Evolutionary conservation across 2,329 filamentous ascomycete genomes (phyloP).

Genomic region (Fusarium coffeatum): DNA sequence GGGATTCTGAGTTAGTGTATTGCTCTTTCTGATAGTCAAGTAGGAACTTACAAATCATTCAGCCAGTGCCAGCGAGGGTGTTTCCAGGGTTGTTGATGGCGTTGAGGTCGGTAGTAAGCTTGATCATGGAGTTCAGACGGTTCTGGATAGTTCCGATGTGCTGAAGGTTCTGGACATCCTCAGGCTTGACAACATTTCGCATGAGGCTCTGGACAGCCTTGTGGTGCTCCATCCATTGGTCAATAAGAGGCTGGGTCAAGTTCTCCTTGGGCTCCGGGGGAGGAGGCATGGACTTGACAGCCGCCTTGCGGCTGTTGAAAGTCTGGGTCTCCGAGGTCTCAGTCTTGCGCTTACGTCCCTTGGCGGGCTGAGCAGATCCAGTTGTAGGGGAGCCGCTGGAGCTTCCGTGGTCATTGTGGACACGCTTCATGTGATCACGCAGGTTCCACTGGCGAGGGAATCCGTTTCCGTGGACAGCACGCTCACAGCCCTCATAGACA

Average conservation of each 20-base stretch:
- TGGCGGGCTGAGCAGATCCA: slow-evolving; percentile 51
- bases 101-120: slow-evolving; percentile 55
- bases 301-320: slow-evolving; percentile 61
- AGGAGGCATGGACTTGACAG: slow-evolving; percentile 55
- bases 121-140: slow-evolving; percentile 63
- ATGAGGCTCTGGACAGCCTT: slow-evolving; percentile 71
- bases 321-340: slow-evolving; percentile 57
- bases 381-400: slow-evolving; percentile 56
- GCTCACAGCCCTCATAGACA: slow-evolving; percentile 87
- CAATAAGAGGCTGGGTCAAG: slow-evolving; percentile 57
- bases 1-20: slow-evolving; percentile 14
- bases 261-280: slow-evolving; percentile 49
- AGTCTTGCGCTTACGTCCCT: slow-evolving; percentile 70
- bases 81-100: slow-evolving; percentile 41
- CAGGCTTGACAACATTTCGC: slow-evolving; percentile 60
- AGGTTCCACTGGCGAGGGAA: slow-evolving; percentile 97
- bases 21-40: neutral
- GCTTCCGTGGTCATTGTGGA: slow-evolving; percentile 75
- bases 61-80: slow-evolving; percentile 48
- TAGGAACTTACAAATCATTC: slow-evolving; percentile 44
- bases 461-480: slow-evolving; percentile 82
- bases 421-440: slow-evolving; percentile 95
- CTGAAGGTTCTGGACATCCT: slow-evolving; percentile 64
- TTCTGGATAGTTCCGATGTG: slow-evolving; percentile 64
- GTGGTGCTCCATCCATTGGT: slow-evolving; percentile 72